Percentiles rank a stretch among this genome's conserved stretches.
Conservation (phyloP, 768 basidiomycete genomes). For the Termitomyces bulborhizus region DNA sequence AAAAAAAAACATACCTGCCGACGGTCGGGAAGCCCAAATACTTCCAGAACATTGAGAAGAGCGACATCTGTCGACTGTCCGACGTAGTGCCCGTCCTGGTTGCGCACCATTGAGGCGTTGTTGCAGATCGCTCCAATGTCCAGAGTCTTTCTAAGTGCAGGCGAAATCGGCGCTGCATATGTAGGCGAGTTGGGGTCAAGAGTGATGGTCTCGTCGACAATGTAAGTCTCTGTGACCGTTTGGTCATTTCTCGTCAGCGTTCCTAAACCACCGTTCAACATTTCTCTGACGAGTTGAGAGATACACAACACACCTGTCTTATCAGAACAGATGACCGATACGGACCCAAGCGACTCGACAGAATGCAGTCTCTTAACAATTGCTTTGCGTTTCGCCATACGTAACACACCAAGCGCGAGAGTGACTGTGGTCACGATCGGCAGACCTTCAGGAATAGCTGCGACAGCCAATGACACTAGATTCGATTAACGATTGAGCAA, state of each 20-base stretch:
- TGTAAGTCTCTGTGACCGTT: slow-evolving; percentile 85
- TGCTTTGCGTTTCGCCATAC: slow-evolving; percentile 93
- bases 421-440: slow-evolving; percentile 98
- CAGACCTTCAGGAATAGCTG: slow-evolving; percentile 94
- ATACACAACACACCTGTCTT: slow-evolving; percentile 66
- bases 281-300: not conserved
- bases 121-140: slow-evolving; percentile 89
- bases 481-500: not conserved
- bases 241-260: slow-evolving; percentile 96
- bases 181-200: slow-evolving; percentile 49
- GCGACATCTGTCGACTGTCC: slow-evolving; percentile 96
- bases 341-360: slow-evolving; percentile 89
- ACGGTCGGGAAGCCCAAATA: slow-evolving; percentile 64
- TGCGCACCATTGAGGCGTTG: slow-evolving; percentile 61
- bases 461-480: slow-evolving; percentile 93
- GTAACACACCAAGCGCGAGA: slow-evolving; percentile 85
- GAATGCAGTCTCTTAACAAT: slow-evolving; percentile 97
- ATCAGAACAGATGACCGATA: slow-evolving; percentile 97
- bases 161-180: slow-evolving; percentile 37
- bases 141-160: slow-evolving; percentile 68
- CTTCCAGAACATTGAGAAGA: slow-evolving; percentile 68
- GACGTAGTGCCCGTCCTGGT: slow-evolving; percentile 67
- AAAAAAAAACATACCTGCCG: slow-evolving; percentile 51
- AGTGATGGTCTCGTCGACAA: slow-evolving; percentile 73
- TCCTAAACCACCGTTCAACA: slow-evolving; percentile 33